phyloP scores from a whole-genome alignment of 805 yeast species.

The Zygotorulaspora chibaensis region DNA sequence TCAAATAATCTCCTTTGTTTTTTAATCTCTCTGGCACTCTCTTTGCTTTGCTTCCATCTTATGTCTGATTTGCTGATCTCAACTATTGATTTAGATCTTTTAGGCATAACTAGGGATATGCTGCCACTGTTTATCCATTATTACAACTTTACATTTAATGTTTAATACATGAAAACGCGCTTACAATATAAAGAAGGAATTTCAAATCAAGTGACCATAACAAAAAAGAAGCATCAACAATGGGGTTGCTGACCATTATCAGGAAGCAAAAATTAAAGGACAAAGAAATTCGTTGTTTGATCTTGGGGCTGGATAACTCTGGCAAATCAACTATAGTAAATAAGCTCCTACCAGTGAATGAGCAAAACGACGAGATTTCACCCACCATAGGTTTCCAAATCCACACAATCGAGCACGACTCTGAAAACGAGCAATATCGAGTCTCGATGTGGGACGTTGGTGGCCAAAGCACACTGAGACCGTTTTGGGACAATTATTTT shows the following conservation, averaged over 20 bases:
- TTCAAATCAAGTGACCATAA: neutral
- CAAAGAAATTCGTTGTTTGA: constrained; percentile 64
- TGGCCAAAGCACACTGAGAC: constrained; percentile 77
- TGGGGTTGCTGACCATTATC: constrained; percentile 81
- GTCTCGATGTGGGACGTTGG: constrained; percentile 86
- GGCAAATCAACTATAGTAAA: constrained; percentile 87
- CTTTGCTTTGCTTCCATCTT: constrained; percentile 5
- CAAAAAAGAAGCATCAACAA: constrained; percentile 25
- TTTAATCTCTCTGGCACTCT: constrained; percentile 6
- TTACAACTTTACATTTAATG: neutral
- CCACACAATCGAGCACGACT: constrained; percentile 40
- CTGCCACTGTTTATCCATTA: neutral
- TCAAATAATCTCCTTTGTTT: constrained; percentile 28
- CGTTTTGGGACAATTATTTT: constrained; percentile 92
- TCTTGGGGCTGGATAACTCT: constrained; percentile 84
- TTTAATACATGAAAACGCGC: neutral
- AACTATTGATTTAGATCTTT: constrained; percentile 14
- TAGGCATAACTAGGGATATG: neutral
- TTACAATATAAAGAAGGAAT: neutral
- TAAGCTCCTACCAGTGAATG: constrained; percentile 39
- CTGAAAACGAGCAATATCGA: constrained; percentile 5
- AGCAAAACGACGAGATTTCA: constrained; percentile 51
- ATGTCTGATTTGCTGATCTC: constrained; percentile 16
- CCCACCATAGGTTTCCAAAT: constrained; percentile 93
- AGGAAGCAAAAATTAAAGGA: constrained; percentile 81